Evolutionary conservation across 192 early-diverging fungal species (phyloP).

Genomic region (Podila clonocystis): DNA sequence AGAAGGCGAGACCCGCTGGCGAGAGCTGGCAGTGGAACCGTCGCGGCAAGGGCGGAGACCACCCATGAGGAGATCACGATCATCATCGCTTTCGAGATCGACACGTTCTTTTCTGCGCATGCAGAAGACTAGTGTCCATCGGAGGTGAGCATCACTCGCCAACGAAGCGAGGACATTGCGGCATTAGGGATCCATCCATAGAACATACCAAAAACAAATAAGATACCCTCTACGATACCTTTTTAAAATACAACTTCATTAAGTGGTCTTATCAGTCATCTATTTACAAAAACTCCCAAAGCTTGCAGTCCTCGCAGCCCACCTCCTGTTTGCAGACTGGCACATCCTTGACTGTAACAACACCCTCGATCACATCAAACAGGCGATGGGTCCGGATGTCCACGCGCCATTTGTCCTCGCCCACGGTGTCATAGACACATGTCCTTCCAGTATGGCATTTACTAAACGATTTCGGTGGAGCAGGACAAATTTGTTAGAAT

Average conservation of each 20-base stretch:
- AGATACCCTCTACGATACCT: too few species aligned
- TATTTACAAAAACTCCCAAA: slow-evolving; percentile 75
- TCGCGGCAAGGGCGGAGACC: slow-evolving; percentile 3
- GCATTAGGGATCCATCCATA: neutral
- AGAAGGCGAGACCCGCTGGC: slow-evolving; percentile 26
- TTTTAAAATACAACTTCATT: too few species aligned
- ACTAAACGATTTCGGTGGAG: slow-evolving; percentile 62
- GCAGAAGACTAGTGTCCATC: neutral
- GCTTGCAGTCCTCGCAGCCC: slow-evolving; percentile 79
- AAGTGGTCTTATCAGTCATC: neutral
- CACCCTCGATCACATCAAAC: slow-evolving; percentile 77
- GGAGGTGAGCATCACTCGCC: slow-evolving; percentile 7
- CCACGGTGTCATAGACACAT: slow-evolving; percentile 74
- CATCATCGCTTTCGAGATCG: slow-evolving; percentile 25
- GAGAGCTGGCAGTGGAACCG: slow-evolving; percentile 14
- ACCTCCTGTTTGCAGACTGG: slow-evolving; percentile 42
- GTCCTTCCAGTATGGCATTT: slow-evolving; percentile 85
- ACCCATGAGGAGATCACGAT: slow-evolving; percentile 1
- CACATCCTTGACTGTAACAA: slow-evolving; percentile 52
- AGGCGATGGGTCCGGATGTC: slow-evolving; percentile 85
- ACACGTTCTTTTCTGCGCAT: slow-evolving; percentile 2
- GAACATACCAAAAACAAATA: neutral
- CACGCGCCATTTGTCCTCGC: slow-evolving; percentile 68
- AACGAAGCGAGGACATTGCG: neutral
- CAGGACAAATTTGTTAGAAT: neutral